Evolutionary conservation across 2,329 filamentous ascomycete genomes (phyloP).

Genomic region (Fusarium chaquense): DNA sequence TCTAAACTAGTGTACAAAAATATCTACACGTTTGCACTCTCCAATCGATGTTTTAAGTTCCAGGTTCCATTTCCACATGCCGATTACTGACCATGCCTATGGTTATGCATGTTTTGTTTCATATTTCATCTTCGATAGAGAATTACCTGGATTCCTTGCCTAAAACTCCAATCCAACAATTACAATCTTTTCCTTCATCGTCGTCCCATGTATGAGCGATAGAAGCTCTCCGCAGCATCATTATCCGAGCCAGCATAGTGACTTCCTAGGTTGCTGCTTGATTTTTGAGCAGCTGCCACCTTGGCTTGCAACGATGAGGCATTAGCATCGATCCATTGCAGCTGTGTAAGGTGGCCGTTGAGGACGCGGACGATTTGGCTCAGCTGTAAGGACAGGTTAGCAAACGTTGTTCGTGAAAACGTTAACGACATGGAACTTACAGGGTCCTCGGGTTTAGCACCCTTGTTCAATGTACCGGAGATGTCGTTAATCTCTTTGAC

Average conservation of each 20-base stretch:
- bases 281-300: conserved; percentile 84
- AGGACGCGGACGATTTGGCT: conserved; percentile 96
- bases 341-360: conserved; percentile 89
- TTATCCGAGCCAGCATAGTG: conserved; percentile 71
- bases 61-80: conserved; percentile 22
- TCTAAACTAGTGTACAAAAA: conserved; percentile 57
- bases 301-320: conserved; percentile 84
- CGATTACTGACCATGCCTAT: conserved; percentile 8
- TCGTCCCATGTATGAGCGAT: conserved; percentile 85
- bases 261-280: conserved; percentile 71
- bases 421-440: conserved; percentile 64
- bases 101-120: conserved; percentile 16
- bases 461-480: conserved; percentile 89
- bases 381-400: conserved; percentile 66
- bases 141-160: conserved; percentile 37
- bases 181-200: conserved; percentile 59
- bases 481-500: conserved; percentile 98
- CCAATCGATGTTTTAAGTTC: conserved; percentile 30
- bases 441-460: conserved; percentile 86
- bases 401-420: conserved; percentile 15
- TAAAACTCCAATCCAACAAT: conserved; percentile 46
- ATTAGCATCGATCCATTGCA: conserved; percentile 93
- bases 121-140: conserved; percentile 32
- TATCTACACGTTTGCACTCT: conserved; percentile 46
- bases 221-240: conserved; percentile 88